Base-by-base conservation (phyloP, 2,329 filamentous ascomycete genomes). In the Chaetomium strumarium region DNA sequence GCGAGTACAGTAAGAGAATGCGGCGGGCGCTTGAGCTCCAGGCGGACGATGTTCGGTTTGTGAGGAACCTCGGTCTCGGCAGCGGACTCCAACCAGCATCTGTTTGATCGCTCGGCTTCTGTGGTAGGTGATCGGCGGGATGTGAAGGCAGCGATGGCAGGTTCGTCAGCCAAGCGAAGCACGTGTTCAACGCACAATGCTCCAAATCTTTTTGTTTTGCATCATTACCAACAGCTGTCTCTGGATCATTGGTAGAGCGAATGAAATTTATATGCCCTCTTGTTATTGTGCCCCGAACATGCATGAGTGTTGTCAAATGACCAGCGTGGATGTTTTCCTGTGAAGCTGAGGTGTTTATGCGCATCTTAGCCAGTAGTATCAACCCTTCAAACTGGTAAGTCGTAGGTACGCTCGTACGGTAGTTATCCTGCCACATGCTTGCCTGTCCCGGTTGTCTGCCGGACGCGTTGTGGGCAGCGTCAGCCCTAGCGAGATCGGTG, bases 21-120 rank as follows among this genome's bases (percentile, higher is more conserved):
- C 79, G 88, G 57, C 74, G 77, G 60, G 88, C 88, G 17, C 70
- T 96, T 54, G 81, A 88, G 70, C 75, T 76, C 58, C 89, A 95
- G 69, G 89, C 88, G 10, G 83, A 90, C 65, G 89, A 93, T 67
- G 81, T 87, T 53, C 76, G 84, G 59, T 90, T 88, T 68, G 80
- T 92, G 67, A 80, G 80, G 58, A 81, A 82, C 24, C 74, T 90
- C 60, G 85, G 66, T 16, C 67, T 82, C 67, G 72, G 69, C 54
- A 63, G 64, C 49, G 63, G 60, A 29, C 29, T 47, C 17, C 16
- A 49, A 31, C 51, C 51, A 0, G 20, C 20, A 38, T 47, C 34
- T n/a, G 29, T 36, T 12, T 42, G 46, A 42, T 39, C 24, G 7
- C 24, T 24, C 24, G 24, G 17, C n/a, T 20, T 11, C 14, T n/a